A percentile compares a stretch with the other conserved stretches of the same genome.
These are phyloP conservation scores for Aspergillus nanangensis DNA, from an alignment of 495 filamentous ascomycete species.

Conservation along the genomic window DNA sequence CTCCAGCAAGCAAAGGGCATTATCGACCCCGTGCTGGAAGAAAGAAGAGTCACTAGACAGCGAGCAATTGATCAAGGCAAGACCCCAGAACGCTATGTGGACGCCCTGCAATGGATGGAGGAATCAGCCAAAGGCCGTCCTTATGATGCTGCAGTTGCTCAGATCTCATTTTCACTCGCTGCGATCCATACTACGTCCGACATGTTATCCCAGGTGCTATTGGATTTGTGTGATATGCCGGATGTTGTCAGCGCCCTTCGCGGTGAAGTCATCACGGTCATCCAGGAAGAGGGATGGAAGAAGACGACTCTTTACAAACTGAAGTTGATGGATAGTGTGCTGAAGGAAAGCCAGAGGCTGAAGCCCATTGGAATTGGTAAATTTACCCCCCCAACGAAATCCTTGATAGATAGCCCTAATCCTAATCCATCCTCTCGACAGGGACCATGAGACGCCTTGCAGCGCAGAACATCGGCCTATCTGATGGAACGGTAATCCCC, in stretches of 20 bases:
- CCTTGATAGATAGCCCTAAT: background rate
- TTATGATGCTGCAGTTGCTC: conserved; percentile 12
- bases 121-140: conserved; percentile 14
- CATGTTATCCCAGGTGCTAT: background rate
- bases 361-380: conserved; percentile 6
- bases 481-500: conserved; percentile 17
- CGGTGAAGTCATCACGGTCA: background rate
- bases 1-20: conserved; percentile 14
- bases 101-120: conserved; percentile 23
- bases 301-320: background rate
- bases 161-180: conserved; percentile 20
- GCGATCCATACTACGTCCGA: conserved; percentile 20
- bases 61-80: background rate
- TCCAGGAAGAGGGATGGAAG: background rate
- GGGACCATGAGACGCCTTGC: conserved; percentile 37
- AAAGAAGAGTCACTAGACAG: conserved; percentile 10
- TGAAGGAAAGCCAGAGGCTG: background rate
- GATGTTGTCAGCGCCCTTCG: background rate
- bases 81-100: conserved; percentile 1
- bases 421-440: conserved; percentile 6
- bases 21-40: conserved; percentile 16
- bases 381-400: conserved; percentile 17
- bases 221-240: background rate
- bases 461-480: conserved; percentile 15
- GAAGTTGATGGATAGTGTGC: background rate